Evolutionary conservation across 768 basidiomycete species (phyloP).

Genomic region (Hypholoma fasciculare): DNA sequence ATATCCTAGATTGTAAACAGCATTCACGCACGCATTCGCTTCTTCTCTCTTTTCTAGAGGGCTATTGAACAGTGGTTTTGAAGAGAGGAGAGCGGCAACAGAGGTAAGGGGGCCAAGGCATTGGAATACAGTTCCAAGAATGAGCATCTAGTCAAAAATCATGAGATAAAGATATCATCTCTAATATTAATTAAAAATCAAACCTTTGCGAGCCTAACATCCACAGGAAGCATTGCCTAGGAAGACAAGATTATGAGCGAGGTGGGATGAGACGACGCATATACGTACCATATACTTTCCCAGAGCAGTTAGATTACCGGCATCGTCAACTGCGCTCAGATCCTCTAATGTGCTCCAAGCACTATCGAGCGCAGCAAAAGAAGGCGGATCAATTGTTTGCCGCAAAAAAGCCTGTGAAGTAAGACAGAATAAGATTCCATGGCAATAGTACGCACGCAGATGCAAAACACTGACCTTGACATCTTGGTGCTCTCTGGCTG

Average conservation of each 20-base stretch:
- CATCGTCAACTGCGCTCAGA: constrained; percentile 71
- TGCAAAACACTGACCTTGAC: constrained; percentile 53
- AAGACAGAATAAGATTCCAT: not conserved
- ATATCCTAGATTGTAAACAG: not conserved
- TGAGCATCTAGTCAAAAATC: constrained; percentile 64
- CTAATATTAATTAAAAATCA: not conserved
- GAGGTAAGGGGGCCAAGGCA: constrained; percentile 83
- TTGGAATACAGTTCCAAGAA: constrained; percentile 80
- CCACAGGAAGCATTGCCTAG: constrained; percentile 84
- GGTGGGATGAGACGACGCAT: not conserved
- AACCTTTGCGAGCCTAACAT: constrained; percentile 86
- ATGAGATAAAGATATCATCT: not conserved
- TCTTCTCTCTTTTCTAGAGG: constrained; percentile 87
- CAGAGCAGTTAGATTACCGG: constrained; percentile 73
- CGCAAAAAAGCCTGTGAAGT: constrained; percentile 53
- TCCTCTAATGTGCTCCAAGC: constrained; percentile 75
- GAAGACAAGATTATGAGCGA: constrained; percentile 4
- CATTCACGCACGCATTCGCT: constrained; percentile 55
- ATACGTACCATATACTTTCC: constrained; percentile 72
- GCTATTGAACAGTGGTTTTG: constrained; percentile 82
- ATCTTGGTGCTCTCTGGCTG: constrained; percentile 73
- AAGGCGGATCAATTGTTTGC: constrained; percentile 84
- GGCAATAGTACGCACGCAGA: not conserved
- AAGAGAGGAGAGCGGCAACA: constrained; percentile 80
- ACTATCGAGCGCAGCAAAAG: constrained; percentile 69